These are phyloP conservation scores for Chrysanthemum makinoi DNA, from an alignment of 129 eudicot species.

Conservation along the genomic window DNA sequence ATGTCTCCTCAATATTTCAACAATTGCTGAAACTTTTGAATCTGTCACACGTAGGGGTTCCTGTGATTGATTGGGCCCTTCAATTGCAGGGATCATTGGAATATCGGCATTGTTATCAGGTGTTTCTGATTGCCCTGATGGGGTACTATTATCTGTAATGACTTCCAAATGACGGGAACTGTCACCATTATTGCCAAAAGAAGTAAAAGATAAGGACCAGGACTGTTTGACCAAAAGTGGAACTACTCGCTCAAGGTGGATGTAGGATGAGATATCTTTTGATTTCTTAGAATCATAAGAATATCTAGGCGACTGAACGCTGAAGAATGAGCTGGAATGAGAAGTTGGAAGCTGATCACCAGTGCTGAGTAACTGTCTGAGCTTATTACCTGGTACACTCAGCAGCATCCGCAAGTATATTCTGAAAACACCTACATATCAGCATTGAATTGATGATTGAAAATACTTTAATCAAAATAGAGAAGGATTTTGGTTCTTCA, in stretches of 20 bases:
- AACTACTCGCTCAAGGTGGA: constrained; percentile 68
- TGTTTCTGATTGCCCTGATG: constrained; percentile 44
- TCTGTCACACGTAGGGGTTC: constrained; percentile 91
- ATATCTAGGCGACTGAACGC: constrained; percentile 55
- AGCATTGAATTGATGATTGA: constrained; percentile 6
- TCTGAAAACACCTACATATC: constrained; percentile 42
- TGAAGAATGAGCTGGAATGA: constrained; percentile 59
- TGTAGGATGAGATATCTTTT: constrained; percentile 58
- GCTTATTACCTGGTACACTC: constrained; percentile 88
- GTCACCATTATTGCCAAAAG: constrained; percentile 33
- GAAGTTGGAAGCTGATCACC: constrained; percentile 70
- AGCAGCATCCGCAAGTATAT: constrained; percentile 87
- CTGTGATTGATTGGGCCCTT: constrained; percentile 47
- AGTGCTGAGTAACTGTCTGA: constrained; percentile 51
- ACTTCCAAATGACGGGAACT: constrained; percentile 43
- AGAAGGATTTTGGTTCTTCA: constrained; percentile 10
- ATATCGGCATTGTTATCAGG: constrained; percentile 24
- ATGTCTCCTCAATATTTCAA: constrained; percentile 61
- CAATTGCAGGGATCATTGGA: constrained; percentile 34
- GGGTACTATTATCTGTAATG: constrained; percentile 47
- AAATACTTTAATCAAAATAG: constrained; percentile 3
- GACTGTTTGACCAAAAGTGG: constrained; percentile 87
- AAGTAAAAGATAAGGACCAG: constrained; percentile 79
- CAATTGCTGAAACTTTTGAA: constrained; percentile 75
- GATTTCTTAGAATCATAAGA: constrained; percentile 55